These are phyloP conservation scores for Bimuria novae-zelandiae DNA, from an alignment of 2,329 filamentous ascomycete genomes.

Conservation along the genomic window DNA sequence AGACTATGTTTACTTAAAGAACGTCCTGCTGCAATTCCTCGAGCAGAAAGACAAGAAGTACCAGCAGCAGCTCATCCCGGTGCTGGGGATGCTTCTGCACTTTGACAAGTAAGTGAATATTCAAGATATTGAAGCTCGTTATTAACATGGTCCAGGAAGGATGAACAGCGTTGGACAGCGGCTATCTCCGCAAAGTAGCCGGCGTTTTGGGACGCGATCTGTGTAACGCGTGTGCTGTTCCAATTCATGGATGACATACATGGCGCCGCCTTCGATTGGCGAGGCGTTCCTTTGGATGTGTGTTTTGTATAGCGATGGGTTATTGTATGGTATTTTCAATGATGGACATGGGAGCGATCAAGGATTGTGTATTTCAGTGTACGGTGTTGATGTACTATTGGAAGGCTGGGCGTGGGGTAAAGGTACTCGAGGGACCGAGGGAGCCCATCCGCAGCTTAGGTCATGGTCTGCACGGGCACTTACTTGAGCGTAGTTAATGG, in stretches of 20 bases:
- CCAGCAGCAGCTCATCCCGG: constrained; percentile 75
- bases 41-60: constrained; percentile 80
- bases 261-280: neutral
- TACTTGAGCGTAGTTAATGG: too few species aligned
- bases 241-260: neutral
- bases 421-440: neutral
- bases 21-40: constrained; percentile 78
- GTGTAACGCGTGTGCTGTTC: neutral
- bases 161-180: constrained; percentile 85
- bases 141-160: constrained; percentile 56
- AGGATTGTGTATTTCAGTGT: neutral
- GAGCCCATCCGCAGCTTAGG: too few species aligned
- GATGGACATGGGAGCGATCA: neutral
- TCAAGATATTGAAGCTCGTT: too few species aligned
- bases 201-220: constrained; percentile 19
- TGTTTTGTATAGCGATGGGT: constrained; percentile 2
- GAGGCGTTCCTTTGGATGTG: neutral
- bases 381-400: neutral
- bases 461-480: too few species aligned
- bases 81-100: constrained; percentile 74
- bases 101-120: constrained; percentile 70
- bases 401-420: neutral
- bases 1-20: constrained; percentile 76
- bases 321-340: too few species aligned
- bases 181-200: constrained; percentile 62